Conservation (phyloP, 1,284 basidiomycete species). For the Ceratobasidium sp. region DNA sequence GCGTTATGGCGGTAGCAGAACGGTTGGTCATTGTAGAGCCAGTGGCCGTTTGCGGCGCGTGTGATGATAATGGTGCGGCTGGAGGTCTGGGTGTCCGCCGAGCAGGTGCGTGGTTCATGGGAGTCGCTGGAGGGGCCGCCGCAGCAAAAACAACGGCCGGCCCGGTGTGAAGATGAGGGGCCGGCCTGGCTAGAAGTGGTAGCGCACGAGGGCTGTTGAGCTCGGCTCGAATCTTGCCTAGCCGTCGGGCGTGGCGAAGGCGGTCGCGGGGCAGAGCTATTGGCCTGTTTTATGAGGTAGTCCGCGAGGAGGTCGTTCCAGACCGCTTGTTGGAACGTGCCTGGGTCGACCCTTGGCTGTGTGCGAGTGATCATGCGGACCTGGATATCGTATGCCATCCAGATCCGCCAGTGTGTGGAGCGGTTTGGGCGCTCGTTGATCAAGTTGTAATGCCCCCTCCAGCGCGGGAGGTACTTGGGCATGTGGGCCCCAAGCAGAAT, state of each 20-base stretch:
- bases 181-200: background rate
- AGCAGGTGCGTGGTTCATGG: background rate
- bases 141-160: constrained; percentile 1
- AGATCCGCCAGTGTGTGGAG: background rate
- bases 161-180: background rate
- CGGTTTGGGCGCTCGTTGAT: background rate
- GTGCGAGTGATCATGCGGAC: background rate
- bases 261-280: background rate
- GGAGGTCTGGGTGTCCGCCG: background rate
- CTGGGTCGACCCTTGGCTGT: background rate
- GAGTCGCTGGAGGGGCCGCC: background rate
- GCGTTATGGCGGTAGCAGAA: constrained; percentile 36
- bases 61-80: background rate
- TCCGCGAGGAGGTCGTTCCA: background rate
- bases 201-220: background rate
- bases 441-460: background rate
- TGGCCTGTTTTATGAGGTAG: background rate
- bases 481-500: background rate
- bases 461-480: background rate
- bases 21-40: background rate
- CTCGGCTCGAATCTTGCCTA: background rate
- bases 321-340: background rate
- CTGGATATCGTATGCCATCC: background rate
- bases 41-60: background rate
- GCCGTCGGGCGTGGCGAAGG: background rate